A percentile compares a stretch with the other conserved stretches of the same genome.
Evolutionary conservation across 176 grass and related monocot species (phyloP).

Genomic region (Rhynchospora pubera): DNA sequence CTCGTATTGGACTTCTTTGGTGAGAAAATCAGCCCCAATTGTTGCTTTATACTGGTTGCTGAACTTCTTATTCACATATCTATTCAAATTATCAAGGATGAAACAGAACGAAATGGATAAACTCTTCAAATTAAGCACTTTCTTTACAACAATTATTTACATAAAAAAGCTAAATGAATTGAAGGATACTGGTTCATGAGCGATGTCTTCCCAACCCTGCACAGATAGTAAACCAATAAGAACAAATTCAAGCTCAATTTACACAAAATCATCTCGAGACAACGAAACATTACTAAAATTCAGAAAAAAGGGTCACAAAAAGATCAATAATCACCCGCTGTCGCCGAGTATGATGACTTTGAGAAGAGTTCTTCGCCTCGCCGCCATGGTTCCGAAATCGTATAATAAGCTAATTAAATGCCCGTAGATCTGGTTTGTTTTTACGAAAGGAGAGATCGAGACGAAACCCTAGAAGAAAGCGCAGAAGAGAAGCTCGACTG

Average conservation of each 20-base stretch:
- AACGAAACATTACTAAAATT: neutral
- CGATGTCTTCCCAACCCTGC: slow-evolving; percentile 94
- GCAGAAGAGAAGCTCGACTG: slow-evolving; percentile 3
- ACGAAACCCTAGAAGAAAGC: neutral
- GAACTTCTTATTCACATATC: slow-evolving; percentile 97
- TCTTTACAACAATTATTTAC: neutral
- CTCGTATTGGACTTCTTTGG: slow-evolving; percentile 92
- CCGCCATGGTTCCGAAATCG: slow-evolving; percentile 55
- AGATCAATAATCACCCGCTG: neutral
- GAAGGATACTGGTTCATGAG: slow-evolving; percentile 98
- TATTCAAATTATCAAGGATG: slow-evolving; percentile 43
- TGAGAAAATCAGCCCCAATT: slow-evolving; percentile 97
- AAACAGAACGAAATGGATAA: slow-evolving; percentile 26
- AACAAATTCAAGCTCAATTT: neutral
- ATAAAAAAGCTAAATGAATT: slow-evolving; percentile 17
- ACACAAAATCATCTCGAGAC: slow-evolving; percentile 9
- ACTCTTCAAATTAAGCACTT: neutral
- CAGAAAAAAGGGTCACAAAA: neutral
- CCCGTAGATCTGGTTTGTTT: neutral
- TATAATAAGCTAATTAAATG: slow-evolving; percentile 5
- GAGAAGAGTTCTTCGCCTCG: slow-evolving; percentile 62
- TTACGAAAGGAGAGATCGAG: neutral
- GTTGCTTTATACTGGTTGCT: slow-evolving; percentile 99
- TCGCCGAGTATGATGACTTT: slow-evolving; percentile 48
- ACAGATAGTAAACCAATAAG: slow-evolving; percentile 1